Conservation (phyloP, 2,329 filamentous ascomycete genomes). For the Paraphoma sp. region DNA sequence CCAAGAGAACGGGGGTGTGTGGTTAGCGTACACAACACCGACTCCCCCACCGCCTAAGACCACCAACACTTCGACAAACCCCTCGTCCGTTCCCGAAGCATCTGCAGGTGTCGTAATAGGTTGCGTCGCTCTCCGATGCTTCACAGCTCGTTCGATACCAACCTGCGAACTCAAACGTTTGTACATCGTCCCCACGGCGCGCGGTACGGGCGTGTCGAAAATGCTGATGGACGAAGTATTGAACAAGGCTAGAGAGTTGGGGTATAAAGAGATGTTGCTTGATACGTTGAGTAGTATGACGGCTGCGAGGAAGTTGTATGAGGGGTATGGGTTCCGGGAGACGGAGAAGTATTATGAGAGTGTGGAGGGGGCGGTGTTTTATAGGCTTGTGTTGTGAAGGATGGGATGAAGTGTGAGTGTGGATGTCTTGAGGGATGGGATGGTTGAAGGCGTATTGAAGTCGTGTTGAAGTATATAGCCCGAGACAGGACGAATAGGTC, state of each 20-base stretch:
- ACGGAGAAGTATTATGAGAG: constrained; percentile 63
- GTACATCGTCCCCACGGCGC: constrained; percentile 57
- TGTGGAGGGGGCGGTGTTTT: constrained; percentile 60
- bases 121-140: constrained; percentile 58
- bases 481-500: too few species aligned
- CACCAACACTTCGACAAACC: not conserved
- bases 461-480: too few species aligned
- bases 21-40: constrained; percentile 51
- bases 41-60: not conserved
- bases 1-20: constrained; percentile 54
- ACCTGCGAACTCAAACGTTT: constrained; percentile 65
- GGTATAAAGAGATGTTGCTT: constrained; percentile 61
- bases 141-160: constrained; percentile 21
- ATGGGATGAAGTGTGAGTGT: too few species aligned
- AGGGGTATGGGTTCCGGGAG: constrained; percentile 58
- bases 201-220: constrained; percentile 59
- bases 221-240: constrained; percentile 56
- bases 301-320: constrained; percentile 59
- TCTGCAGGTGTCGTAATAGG: constrained; percentile 46
- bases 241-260: constrained; percentile 52
- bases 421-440: too few species aligned
- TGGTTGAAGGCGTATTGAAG: too few species aligned
- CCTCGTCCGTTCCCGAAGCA: not conserved
- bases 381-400: constrained; percentile 48
- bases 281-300: constrained; percentile 64